These are phyloP conservation scores for Dendrobium huoshanense DNA, from an alignment of 106 monocot species.

Conservation along the genomic window DNA sequence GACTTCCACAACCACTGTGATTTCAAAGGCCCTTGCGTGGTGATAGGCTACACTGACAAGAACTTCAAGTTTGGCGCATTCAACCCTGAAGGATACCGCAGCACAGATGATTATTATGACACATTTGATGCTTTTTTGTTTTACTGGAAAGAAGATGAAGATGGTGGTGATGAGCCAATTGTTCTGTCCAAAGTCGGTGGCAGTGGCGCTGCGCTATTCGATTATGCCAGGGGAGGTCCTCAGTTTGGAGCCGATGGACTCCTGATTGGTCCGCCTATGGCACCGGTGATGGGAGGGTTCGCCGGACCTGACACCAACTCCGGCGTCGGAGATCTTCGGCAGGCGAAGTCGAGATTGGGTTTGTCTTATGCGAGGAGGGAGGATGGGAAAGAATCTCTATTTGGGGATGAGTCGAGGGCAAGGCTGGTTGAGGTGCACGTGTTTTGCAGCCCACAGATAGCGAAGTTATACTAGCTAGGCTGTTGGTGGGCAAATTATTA, in stretches of 20 bases:
- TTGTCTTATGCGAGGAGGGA: conserved; percentile 83
- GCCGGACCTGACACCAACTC: conserved; percentile 82
- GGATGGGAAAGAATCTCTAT: conserved; percentile 80
- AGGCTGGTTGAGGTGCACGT: conserved; percentile 73
- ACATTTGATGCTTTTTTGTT: conserved; percentile 72
- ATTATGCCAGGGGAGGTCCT: conserved; percentile 91
- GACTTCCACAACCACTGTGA: conserved; percentile 44
- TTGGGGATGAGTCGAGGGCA: conserved; percentile 63
- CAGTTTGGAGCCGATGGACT: conserved; percentile 95
- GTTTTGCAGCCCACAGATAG: conserved; percentile 77
- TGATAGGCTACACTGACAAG: conserved; percentile 35
- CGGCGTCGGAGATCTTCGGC: conserved; percentile 71
- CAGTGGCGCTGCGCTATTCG: conserved; percentile 90
- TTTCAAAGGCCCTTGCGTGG: conserved; percentile 70
- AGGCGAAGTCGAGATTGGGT: conserved; percentile 86
- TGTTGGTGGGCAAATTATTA: no score
- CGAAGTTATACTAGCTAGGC: conserved; percentile 44
- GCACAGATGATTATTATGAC: conserved; percentile 81
- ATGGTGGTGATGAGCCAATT: conserved; percentile 11
- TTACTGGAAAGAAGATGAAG: conserved; percentile 45
- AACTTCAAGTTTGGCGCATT: conserved; percentile 61
- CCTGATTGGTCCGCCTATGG: conserved; percentile 81
- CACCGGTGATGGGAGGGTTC: conserved; percentile 96
- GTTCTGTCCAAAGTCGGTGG: conserved; percentile 76
- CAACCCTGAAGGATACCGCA: conserved; percentile 69